Conservation (phyloP, 139 green algal genomes). For the Bryopsis sp. region DNA sequence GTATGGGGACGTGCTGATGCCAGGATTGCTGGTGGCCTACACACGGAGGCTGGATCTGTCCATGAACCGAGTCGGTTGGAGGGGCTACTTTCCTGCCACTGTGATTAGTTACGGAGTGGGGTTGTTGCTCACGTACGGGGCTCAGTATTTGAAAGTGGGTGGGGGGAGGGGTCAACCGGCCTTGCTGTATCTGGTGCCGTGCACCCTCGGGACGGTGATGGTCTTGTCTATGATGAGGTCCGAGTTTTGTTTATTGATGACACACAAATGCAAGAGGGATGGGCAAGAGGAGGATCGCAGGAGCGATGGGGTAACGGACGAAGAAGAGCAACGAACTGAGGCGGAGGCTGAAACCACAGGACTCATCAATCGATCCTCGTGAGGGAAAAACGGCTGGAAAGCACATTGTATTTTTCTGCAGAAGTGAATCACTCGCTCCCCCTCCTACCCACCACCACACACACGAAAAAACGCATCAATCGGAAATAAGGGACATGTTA, state of each 20-base stretch:
- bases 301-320: slow-evolving; percentile 2
- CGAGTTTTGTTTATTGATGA: too few relatives aligned
- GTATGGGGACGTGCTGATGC: slow-evolving; percentile 70
- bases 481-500: too few relatives aligned
- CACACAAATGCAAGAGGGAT: too few relatives aligned
- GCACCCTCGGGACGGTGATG: slow-evolving; percentile 56
- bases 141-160: slow-evolving; percentile 24
- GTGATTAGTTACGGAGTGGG: slow-evolving; percentile 56
- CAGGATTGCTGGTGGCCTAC: slow-evolving; percentile 66
- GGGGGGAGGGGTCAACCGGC: slow-evolving; percentile 67
- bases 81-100: slow-evolving; percentile 41
- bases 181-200: slow-evolving; percentile 89
- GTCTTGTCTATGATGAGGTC: slow-evolving; percentile 30
- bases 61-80: neutral
- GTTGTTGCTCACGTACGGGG: slow-evolving; percentile 74
- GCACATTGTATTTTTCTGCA: too few relatives aligned
- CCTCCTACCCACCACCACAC: too few relatives aligned
- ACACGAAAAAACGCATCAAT: too few relatives aligned
- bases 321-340: slow-evolving; percentile 12
- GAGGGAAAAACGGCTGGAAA: too few relatives aligned
- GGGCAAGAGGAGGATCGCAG: slow-evolving; percentile 25
- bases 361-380: too few relatives aligned
- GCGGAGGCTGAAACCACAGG: too few relatives aligned
- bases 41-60: slow-evolving; percentile 25
- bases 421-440: too few relatives aligned